Base-by-base conservation (phyloP, 768 basidiomycete genomes). In the Phlebiopsis flavidoalba region DNA sequence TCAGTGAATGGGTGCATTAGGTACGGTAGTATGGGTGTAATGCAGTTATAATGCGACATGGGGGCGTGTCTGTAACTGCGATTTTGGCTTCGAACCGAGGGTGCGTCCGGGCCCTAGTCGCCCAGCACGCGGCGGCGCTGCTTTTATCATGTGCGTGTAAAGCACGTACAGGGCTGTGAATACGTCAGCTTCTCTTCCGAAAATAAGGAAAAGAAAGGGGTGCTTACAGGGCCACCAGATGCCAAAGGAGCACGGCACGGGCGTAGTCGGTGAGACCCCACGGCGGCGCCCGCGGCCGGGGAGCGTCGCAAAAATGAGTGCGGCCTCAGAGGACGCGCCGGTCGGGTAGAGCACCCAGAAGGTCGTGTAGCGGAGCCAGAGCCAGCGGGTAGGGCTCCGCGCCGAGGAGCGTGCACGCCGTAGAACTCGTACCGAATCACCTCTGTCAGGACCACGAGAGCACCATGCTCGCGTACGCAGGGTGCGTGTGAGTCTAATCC, bases 341-440 rank as follows among this genome's bases (percentile, higher is more conserved):
- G 94, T 71, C 5, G 93, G 95, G 76, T 99, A 98, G n/a, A 98
- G 82, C 51, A 94, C 62, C 73, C 89, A 96, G 75, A 98, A 99
- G 8, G 93, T 84, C 19, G 94, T 91, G 80, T 98, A 99, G 58
- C 96, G 93, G 47, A 89, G 72, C 77, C 81, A 89, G 24, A 86
- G 75, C n/a, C 47, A 92, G 81, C 15, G 72, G 35, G 2, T 60
- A 62, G 21, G 80, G 72, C 65, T 85, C 82, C 66, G 70, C 64
- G 5, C 83, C 83, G 46, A 91, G 63, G 5, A 96, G 80, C 47
- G 77, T 79, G 67, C 79, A 75, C 1, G 89, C 87, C n/a, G 72
- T 98, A 99, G 79, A 88, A 96, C 8, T 84, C 71, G 75, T 98
- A 98, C 33, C 97, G 91, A 59, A 95, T 85, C 51, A 95, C 84